Evolutionary conservation across 2,329 filamentous ascomycete genomes (phyloP).

Genomic region (Periglandula ipomoeae): DNA sequence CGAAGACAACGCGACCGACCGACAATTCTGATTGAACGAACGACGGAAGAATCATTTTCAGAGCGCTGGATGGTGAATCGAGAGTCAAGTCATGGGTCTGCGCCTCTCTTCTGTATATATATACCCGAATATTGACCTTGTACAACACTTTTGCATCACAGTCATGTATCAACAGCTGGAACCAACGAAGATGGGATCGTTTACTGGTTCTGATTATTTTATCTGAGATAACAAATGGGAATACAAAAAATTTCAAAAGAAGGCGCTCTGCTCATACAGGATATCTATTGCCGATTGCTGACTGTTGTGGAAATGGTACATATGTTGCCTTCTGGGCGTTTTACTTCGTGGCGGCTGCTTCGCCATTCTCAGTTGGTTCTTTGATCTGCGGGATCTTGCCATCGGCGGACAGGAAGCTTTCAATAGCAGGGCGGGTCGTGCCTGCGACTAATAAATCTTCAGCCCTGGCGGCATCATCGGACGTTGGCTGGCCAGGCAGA

Average conservation of each 20-base stretch:
- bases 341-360: neutral
- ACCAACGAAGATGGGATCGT: too few relatives aligned
- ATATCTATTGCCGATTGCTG: conserved; percentile 8
- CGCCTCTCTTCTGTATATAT: neutral
- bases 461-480: conserved; percentile 3
- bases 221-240: neutral
- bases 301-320: neutral
- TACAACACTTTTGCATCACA: neutral
- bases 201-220: too few relatives aligned
- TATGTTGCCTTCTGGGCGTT: neutral
- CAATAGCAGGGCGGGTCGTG: conserved; percentile 31
- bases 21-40: neutral
- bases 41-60: neutral
- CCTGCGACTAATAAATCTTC: conserved; percentile 8
- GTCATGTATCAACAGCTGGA: neutral
- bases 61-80: neutral
- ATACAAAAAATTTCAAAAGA: neutral
- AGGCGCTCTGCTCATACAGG: conserved; percentile 6
- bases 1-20: conserved; percentile 13
- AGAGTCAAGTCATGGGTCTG: neutral
- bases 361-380: neutral
- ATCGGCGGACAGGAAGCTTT: conserved; percentile 41
- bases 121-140: neutral
- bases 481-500: conserved; percentile 1
- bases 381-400: conserved; percentile 27